Evolutionary conservation across 2,329 filamentous ascomycete genomes (phyloP).

Genomic region (Onygena corvina): DNA sequence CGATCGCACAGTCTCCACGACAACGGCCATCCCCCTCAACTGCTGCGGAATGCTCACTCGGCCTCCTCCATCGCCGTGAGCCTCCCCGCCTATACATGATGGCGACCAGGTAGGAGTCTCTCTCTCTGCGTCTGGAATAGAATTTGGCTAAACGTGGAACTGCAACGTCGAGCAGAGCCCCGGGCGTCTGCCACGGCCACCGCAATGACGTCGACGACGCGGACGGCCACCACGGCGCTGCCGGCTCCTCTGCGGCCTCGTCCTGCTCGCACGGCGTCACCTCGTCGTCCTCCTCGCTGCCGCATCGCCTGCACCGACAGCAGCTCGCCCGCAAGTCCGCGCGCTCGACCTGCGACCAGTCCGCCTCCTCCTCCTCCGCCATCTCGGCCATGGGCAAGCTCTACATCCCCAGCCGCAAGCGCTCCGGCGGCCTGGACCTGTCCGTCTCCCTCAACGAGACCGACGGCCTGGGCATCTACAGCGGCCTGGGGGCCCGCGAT

Average conservation of each 20-base stretch:
- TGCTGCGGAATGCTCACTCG: too few species aligned
- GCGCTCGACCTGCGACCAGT: too few species aligned
- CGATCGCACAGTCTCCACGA: too few species aligned
- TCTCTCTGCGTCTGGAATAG: too few species aligned
- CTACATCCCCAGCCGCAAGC: neutral
- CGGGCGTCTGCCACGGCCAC: neutral
- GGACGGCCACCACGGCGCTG: neutral
- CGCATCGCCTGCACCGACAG: neutral
- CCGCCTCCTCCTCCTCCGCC: neutral
- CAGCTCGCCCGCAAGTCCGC: neutral
- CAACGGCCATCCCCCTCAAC: too few species aligned
- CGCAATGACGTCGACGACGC: neutral
- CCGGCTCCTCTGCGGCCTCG: neutral
- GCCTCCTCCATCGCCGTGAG: too few species aligned
- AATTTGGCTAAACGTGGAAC: too few species aligned
- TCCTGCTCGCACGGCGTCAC: neutral
- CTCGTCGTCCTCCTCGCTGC: neutral
- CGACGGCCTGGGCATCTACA: conserved; percentile 45
- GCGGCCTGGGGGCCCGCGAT: conserved; percentile 29
- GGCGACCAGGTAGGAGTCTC: too few species aligned
- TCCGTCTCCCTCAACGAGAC: conserved; percentile 45
- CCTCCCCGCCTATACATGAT: too few species aligned
- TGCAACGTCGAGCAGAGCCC: too few species aligned
- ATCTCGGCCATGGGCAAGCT: neutral
- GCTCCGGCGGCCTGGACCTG: conserved; percentile 29